Conservation (phyloP, 352 stramenopile genomes). For the Pythium brachiatum region DNA sequence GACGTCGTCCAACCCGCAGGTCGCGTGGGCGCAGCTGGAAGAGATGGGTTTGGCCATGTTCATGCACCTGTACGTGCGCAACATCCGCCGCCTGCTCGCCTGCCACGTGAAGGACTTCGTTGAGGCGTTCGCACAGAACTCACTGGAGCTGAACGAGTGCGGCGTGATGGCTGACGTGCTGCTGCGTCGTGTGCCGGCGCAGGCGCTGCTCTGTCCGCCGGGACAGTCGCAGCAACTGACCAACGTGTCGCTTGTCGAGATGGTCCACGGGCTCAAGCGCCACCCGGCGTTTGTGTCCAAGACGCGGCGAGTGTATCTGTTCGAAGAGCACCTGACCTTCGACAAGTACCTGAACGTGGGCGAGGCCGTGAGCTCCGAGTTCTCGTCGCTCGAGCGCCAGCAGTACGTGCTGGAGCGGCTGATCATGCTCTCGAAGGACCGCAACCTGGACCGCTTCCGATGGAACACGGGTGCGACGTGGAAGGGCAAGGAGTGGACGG, state of each 20-base stretch:
- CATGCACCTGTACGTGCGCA: slow-evolving; percentile 86
- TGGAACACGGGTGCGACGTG: slow-evolving; percentile 80
- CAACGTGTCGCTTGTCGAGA: slow-evolving; percentile 79
- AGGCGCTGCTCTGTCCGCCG: slow-evolving; percentile 73
- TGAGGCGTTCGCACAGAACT: slow-evolving; percentile 78
- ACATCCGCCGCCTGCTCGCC: slow-evolving; percentile 73
- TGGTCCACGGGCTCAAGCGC: slow-evolving; percentile 60
- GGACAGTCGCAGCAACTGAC: slow-evolving; percentile 73
- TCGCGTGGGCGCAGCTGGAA: slow-evolving; percentile 76
- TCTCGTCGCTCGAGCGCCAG: slow-evolving; percentile 74
- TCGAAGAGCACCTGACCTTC: slow-evolving; percentile 77
- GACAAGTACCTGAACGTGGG: slow-evolving; percentile 88
- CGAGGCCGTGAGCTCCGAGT: slow-evolving; percentile 62
- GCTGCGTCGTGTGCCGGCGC: slow-evolving; percentile 59
- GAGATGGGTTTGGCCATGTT: slow-evolving; percentile 80
- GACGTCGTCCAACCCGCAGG: slow-evolving; percentile 66
- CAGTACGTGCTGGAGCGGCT: slow-evolving; percentile 83
- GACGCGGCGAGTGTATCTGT: slow-evolving; percentile 68
- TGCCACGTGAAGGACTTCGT: slow-evolving; percentile 86
- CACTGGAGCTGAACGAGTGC: slow-evolving; percentile 73
- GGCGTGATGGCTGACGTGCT: slow-evolving; percentile 80
- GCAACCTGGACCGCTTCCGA: slow-evolving; percentile 77
- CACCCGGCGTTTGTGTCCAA: slow-evolving; percentile 78
- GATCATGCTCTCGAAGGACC: slow-evolving; percentile 86
- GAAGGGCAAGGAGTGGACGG: slow-evolving; percentile 86